Conservation (phyloP, 2,329 filamentous ascomycete genomes). For the Graphiopsis chlorocephala region DNA sequence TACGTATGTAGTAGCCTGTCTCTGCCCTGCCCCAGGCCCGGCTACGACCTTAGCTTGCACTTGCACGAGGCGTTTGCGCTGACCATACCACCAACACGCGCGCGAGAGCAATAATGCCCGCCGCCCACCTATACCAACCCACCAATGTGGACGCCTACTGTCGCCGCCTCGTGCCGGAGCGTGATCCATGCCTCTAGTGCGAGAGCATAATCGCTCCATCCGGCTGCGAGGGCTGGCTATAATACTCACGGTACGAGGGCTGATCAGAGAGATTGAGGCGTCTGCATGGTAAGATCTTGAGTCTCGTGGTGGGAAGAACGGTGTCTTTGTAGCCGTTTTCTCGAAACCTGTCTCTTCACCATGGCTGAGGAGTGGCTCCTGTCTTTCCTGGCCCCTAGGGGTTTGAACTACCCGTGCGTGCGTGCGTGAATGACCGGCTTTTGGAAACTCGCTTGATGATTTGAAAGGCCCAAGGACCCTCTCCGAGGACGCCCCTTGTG, state of each 20-base stretch:
- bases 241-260: neutral
- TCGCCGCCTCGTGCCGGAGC: constrained; percentile 11
- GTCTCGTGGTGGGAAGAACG: neutral
- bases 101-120: constrained; percentile 9
- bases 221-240: neutral
- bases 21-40: neutral
- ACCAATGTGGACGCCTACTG: constrained; percentile 7
- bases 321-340: neutral
- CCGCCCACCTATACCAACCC: constrained; percentile 13
- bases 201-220: constrained; percentile 8
- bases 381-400: neutral
- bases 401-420: neutral
- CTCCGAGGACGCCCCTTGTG: constrained; percentile 2
- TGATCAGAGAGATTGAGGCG: constrained; percentile 4
- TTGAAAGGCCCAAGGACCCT: neutral
- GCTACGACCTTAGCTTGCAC: neutral
- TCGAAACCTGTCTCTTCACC: constrained; percentile 8
- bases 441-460: constrained; percentile 1
- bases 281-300: constrained; percentile 2
- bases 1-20: neutral
- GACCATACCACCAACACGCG: neutral
- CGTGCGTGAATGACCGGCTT: neutral
- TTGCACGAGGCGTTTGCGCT: neutral
- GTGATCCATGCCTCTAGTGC: constrained; percentile 13
- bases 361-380: neutral